phyloP scores from a whole-genome alignment of 192 early-diverging fungal genomes.

The Backusella morwellensis region DNA sequence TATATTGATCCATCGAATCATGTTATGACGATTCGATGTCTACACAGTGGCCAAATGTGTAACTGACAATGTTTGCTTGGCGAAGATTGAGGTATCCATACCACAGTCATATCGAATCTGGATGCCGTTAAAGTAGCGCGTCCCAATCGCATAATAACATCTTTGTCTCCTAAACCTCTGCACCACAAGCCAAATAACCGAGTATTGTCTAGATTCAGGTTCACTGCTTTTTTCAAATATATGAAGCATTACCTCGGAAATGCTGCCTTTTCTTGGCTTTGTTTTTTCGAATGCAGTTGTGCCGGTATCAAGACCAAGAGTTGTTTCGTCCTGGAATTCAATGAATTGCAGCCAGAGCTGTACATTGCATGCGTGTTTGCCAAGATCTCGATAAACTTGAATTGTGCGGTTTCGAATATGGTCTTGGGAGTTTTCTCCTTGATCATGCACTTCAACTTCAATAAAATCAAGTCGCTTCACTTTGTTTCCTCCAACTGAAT shows the following conservation, averaged over 20 bases:
- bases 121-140: conserved; percentile 30
- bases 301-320: conserved; percentile 17
- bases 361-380: conserved; percentile 43
- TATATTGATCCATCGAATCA: too few species aligned
- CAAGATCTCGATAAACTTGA: conserved; percentile 26
- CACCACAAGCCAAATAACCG: conserved; percentile 47
- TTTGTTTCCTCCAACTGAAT: conserved; percentile 43
- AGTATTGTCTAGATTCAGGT: conserved; percentile 44
- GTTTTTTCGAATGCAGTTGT: conserved; percentile 11
- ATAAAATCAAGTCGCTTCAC: conserved; percentile 21
- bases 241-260: conserved; percentile 51
- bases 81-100: conserved; percentile 52
- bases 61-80: conserved; percentile 53
- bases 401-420: conserved; percentile 34
- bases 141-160: conserved; percentile 50
- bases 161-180: conserved; percentile 41
- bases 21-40: conserved; percentile 27
- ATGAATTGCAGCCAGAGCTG: conserved; percentile 51
- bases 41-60: conserved; percentile 43
- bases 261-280: conserved; percentile 32
- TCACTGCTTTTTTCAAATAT: conserved; percentile 56
- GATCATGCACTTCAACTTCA: conserved; percentile 22
- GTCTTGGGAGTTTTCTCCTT: conserved; percentile 39
- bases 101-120: conserved; percentile 47
- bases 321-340: conserved; percentile 48